Evolutionary conservation across 441 rosid species (phyloP), one percentile per base, ranked within the genome.

Genomic region (Flueggea neowawraea): DNA sequence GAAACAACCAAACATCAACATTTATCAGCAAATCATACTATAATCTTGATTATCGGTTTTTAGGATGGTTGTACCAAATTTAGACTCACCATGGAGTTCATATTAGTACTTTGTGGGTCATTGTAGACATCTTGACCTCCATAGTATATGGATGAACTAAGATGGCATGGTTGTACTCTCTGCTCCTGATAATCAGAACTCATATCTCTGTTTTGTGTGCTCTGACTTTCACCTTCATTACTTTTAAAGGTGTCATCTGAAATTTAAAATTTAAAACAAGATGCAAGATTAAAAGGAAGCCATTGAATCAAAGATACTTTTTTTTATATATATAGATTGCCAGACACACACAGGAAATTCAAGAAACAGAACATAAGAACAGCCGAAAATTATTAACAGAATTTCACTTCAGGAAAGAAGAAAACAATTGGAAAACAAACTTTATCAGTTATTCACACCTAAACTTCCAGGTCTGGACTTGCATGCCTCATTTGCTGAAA

Each of bases 81-180:
- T 43, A 59, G 54, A 65, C 84, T 77, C 66, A 90, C 94, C 75
- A 32, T 51, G 32, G 89, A 63, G 76, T 77, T 79, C 54, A 66
- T 6, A 49, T 16, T 79, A 14, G 66, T 16, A 60, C 70, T 82
- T 53, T 80, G 87, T 59, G 96, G 78, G 33, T 75, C 77, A 72
- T 71, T 61, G 67, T 83, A 90, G 16, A 79, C 73, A 68, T 90
- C 98, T 50, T 82, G 98, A 59, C 98, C 98, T 68, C 98, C 98
- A 57, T 93, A 90, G 58, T 76, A 93, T 75, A 93, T 93, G 2
- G 98, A 93, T 31, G 98, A 93, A 75, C 97, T 85, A 28, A 90
- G 79, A 70, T 80, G 92, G 62, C 96, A 93, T 6, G 98, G 98
- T 16, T 88, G 94, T 16, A 79, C 78, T 73, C 76, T 82, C 69